Evolutionary conservation across 257 asterid species (phyloP), one percentile per base, ranked within the genome.

Genomic region (Buddleja alternifolia): DNA sequence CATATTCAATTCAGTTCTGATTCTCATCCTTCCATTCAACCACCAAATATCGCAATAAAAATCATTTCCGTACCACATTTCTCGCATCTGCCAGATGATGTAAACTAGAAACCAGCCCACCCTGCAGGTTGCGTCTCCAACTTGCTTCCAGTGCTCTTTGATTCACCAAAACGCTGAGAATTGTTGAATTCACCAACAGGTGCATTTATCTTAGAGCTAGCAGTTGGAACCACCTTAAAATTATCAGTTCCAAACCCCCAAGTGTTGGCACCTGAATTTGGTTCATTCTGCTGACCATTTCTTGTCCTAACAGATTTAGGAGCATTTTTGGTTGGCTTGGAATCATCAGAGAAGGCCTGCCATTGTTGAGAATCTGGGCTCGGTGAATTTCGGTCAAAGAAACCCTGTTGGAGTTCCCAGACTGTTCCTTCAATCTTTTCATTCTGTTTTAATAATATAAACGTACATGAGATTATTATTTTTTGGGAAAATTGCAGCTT

Each of bases 211-310:
- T 80, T 83, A 45, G 92, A 67, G 80, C 82, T 73, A 60, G 86
- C 68, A 21, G 81, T 56, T n/a, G 97, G 90, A 44, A 39, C 86
- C 53, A 90, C 99, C 79, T 78, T 84, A 68, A 94, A 91, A 69
- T 80, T 81, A 47, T 87, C 99, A 0, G 87, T 80, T 78, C 54
- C 99, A 53, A 91, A 91, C n/a, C 95, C 97, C 97, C 94, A 89
- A 47, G 81, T 34, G 59, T 50, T 68, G 56, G 83, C 29, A 67
- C 80, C 75, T 41, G 85, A 64, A 64, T 70, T 64, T n/a, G 15
- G 80, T 67, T 80, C 90, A 65, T 61, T 79, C 76, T 78, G 90
- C 71, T 63, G 85, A 60, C 86, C 77, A 5, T 81, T 88, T 74
- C 81, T 83, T 46, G 99, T 85, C 79, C 96, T 84, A 68, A 86